Evolutionary conservation across 108 stramenopile species (phyloP).

Genomic region (Skeletonema menzelii): DNA sequence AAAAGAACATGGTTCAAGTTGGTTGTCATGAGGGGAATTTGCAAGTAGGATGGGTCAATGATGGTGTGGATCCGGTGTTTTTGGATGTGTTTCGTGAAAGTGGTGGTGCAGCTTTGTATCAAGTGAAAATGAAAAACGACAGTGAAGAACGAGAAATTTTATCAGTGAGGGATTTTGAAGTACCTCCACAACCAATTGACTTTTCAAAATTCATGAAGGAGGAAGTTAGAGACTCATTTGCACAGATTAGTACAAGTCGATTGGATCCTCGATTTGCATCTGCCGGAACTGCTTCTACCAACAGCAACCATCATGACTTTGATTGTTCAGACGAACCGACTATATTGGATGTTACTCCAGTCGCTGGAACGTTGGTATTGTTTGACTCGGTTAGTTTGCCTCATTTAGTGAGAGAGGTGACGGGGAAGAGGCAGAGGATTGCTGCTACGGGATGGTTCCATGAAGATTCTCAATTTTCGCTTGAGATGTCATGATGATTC

Average conservation of each 20-base stretch:
- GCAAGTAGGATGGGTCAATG: slow-evolving; percentile 56
- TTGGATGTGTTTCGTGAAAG: slow-evolving; percentile 35
- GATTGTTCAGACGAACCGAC: slow-evolving; percentile 8
- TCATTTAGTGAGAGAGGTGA: slow-evolving; percentile 49
- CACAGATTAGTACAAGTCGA: slow-evolving; percentile 44
- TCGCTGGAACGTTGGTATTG: slow-evolving; percentile 48
- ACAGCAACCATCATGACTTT: background rate
- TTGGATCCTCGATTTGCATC: slow-evolving; percentile 41
- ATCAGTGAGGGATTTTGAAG: slow-evolving; percentile 35
- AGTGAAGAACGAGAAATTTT: slow-evolving; percentile 17
- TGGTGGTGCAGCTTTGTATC: slow-evolving; percentile 17
- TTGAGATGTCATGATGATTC: background rate
- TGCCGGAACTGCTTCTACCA: background rate
- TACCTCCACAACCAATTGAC: slow-evolving; percentile 46
- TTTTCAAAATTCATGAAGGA: slow-evolving; percentile 27
- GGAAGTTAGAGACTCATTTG: slow-evolving; percentile 19
- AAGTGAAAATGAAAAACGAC: slow-evolving; percentile 6
- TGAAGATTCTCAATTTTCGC: slow-evolving; percentile 47
- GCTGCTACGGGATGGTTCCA: slow-evolving; percentile 65
- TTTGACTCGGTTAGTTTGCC: slow-evolving; percentile 63
- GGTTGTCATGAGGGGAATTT: slow-evolving; percentile 51
- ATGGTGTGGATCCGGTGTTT: slow-evolving; percentile 37
- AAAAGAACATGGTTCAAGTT: slow-evolving; percentile 12
- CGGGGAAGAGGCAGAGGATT: slow-evolving; percentile 41
- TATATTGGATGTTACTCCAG: slow-evolving; percentile 39